Percentiles rank a stretch among this genome's conserved stretches.
Conservation (phyloP, 2,329 filamentous ascomycete genomes). For the Dactylellina cionopaga region DNA sequence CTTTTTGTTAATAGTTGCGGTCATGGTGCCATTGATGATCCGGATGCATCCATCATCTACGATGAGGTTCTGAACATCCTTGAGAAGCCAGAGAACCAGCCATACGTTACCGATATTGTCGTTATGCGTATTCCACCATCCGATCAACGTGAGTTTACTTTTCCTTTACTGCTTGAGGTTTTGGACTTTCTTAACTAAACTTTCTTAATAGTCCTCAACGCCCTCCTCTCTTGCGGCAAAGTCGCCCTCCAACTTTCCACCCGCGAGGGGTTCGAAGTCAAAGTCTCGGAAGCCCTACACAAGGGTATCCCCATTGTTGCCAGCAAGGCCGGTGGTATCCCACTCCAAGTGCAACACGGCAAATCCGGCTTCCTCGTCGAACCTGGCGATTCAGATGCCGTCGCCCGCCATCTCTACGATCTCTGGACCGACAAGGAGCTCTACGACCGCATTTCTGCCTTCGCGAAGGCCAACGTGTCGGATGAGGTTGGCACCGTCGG, state of each 20-base stretch:
- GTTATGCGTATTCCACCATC: conserved; percentile 80
- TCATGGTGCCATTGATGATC: conserved; percentile 83
- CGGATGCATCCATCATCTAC: conserved; percentile 77
- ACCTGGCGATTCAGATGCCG: conserved; percentile 74
- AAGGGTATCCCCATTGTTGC: conserved; percentile 82
- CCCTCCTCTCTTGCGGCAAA: conserved; percentile 75
- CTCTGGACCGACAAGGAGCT: conserved; percentile 74
- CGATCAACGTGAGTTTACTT: conserved; percentile 68
- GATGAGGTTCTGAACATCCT: conserved; percentile 76
- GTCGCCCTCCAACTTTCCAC: conserved; percentile 82
- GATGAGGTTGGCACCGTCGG: conserved; percentile 85
- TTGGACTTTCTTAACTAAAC: background rate
- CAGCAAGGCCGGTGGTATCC: conserved; percentile 79
- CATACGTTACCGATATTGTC: conserved; percentile 73
- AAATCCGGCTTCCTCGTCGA: conserved; percentile 79
- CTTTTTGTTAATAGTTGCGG: conserved; percentile 65
- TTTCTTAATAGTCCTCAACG: conserved; percentile 70
- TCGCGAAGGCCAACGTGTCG: conserved; percentile 73
- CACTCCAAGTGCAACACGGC: conserved; percentile 76
- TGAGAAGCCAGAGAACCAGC: conserved; percentile 68
- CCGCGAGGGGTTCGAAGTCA: conserved; percentile 85
- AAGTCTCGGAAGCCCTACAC: conserved; percentile 83
- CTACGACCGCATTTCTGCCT: conserved; percentile 73
- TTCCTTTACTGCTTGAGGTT: background rate
- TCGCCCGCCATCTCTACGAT: conserved; percentile 73